Percentiles rank a stretch among this genome's conserved stretches.
Evolutionary conservation across 2,329 filamentous ascomycete genomes (phyloP).

Genomic region (Scopulariopsis brevicaulis): DNA sequence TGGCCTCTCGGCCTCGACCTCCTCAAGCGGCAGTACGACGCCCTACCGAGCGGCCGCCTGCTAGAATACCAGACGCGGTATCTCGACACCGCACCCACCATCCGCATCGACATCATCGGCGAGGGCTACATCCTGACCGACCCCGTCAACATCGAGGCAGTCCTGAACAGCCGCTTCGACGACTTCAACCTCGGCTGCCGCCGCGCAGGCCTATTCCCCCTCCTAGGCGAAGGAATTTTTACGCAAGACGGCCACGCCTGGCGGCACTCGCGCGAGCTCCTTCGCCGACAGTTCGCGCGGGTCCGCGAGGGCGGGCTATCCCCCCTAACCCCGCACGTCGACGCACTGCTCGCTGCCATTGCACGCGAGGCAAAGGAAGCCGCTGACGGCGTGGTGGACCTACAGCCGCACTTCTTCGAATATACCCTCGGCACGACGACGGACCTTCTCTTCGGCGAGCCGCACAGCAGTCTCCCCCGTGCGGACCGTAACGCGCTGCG

Average conservation of each 20-base stretch:
- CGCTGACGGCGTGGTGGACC: constrained; percentile 20
- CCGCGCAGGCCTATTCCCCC: constrained; percentile 10
- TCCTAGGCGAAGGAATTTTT: constrained; percentile 17
- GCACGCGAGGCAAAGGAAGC: not conserved
- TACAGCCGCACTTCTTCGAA: constrained; percentile 34
- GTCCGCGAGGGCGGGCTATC: not conserved
- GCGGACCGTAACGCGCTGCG: constrained; percentile 15
- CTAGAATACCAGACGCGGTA: constrained; percentile 4
- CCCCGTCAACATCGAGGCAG: constrained; percentile 3
- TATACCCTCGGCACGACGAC: constrained; percentile 36
- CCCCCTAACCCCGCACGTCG: not conserved
- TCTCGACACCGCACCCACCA: constrained; percentile 1
- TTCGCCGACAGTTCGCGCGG: constrained; percentile 5
- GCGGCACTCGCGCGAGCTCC: constrained; percentile 4
- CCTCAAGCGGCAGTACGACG: constrained; percentile 3
- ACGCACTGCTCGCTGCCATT: not conserved
- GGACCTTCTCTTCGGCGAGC: constrained; percentile 48
- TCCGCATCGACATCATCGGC: constrained; percentile 2
- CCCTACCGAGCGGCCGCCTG: constrained; percentile 1
- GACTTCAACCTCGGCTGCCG: constrained; percentile 1
- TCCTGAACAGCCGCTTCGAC: not conserved
- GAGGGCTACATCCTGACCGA: not conserved
- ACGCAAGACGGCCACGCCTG: constrained; percentile 5
- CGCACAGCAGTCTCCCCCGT: constrained; percentile 31
- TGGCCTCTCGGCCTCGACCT: constrained; percentile 5